These are phyloP conservation scores for Cardiosporidium cionae DNA, from an alignment of 169 alveolate species.

Conservation along the genomic window DNA sequence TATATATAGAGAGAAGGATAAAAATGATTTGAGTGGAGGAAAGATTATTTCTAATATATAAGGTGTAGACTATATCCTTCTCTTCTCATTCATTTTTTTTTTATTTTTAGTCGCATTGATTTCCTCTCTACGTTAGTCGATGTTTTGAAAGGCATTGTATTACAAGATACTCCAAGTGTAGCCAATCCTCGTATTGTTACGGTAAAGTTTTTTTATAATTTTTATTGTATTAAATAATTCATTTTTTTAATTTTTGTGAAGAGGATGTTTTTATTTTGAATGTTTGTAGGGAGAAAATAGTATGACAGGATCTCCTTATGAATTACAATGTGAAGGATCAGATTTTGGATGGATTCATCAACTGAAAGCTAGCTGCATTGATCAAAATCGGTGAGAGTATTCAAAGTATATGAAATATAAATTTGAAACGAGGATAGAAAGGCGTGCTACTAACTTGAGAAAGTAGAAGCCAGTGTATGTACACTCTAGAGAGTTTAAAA, in stretches of 20 bases:
- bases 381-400: slow-evolving; percentile 1
- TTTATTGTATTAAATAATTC: not conserved
- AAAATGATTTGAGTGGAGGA: not conserved
- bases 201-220: not conserved
- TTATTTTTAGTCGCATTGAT: not conserved
- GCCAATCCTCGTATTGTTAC: not conserved
- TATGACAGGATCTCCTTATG: slow-evolving; percentile 45
- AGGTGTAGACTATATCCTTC: not conserved
- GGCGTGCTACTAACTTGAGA: not conserved
- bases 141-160: not conserved
- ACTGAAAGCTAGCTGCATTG: slow-evolving; percentile 18
- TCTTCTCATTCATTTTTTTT: not conserved
- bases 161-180: not conserved
- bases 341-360: slow-evolving; percentile 21
- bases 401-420: not conserved
- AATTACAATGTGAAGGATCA: slow-evolving; percentile 65
- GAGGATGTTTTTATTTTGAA: not conserved
- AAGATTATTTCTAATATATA: not conserved
- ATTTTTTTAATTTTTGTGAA: not conserved
- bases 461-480: not conserved
- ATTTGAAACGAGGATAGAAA: not conserved
- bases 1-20: not conserved
- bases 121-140: not conserved
- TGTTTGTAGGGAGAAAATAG: slow-evolving; percentile 6
- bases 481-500: not conserved